These are phyloP conservation scores for Calycina herbarum DNA, from an alignment of 2,329 filamentous ascomycete species.

Conservation along the genomic window DNA sequence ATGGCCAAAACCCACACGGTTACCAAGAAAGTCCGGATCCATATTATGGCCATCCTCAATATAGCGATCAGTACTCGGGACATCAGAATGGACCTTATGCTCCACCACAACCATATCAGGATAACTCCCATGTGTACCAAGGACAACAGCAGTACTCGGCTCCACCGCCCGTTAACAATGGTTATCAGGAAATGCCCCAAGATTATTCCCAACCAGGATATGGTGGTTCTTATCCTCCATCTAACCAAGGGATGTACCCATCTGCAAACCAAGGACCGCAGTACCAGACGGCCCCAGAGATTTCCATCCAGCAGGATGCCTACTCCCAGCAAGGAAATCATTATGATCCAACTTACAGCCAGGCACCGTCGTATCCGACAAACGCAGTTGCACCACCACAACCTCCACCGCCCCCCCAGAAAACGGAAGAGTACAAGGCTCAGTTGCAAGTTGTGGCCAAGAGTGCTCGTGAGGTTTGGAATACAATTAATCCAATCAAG, in stretches of 20 bases:
- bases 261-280: constrained; percentile 21
- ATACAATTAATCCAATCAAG: constrained; percentile 56
- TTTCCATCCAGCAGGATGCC: constrained; percentile 21
- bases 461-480: constrained; percentile 63
- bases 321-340: constrained; percentile 25
- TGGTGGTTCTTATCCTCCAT: constrained; percentile 26
- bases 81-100: constrained; percentile 35
- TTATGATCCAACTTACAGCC: constrained; percentile 28
- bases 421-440: constrained; percentile 46
- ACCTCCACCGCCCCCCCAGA: constrained; percentile 25
- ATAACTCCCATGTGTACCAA: constrained; percentile 30
- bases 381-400: constrained; percentile 28
- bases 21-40: constrained; percentile 36
- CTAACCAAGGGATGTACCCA: constrained; percentile 25
- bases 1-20: constrained; percentile 27
- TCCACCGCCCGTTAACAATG: constrained; percentile 21
- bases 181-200: constrained; percentile 29
- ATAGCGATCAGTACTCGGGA: constrained; percentile 36
- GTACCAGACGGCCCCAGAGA: constrained; percentile 28
- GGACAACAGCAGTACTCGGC: constrained; percentile 30
- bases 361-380: constrained; percentile 31
- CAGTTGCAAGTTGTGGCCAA: constrained; percentile 55
- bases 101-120: constrained; percentile 32
- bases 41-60: constrained; percentile 39
- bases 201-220: constrained; percentile 31